Evolutionary conservation across 202 grass and related monocot genomes (phyloP).

Genomic region (Musa balbisiana): DNA sequence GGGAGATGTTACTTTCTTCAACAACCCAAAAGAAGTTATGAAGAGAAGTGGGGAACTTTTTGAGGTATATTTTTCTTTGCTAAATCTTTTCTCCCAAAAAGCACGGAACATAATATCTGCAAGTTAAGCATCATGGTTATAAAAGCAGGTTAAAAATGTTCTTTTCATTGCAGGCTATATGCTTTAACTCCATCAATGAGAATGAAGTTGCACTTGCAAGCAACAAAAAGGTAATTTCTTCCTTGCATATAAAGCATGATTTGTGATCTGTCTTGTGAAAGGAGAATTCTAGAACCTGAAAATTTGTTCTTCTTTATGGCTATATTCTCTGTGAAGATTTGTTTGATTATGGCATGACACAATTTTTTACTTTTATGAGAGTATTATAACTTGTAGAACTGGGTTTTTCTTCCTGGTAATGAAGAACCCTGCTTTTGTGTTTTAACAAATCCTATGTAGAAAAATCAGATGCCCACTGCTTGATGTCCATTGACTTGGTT

Average conservation of each 20-base stretch:
- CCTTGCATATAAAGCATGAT: slow-evolving; percentile 17
- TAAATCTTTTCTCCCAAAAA: not conserved
- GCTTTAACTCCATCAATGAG: slow-evolving; percentile 76
- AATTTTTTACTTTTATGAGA: not conserved
- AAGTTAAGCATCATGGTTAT: not conserved
- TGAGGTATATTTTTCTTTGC: slow-evolving; percentile 50
- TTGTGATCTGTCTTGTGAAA: not conserved
- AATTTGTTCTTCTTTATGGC: not conserved
- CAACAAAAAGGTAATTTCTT: slow-evolving; percentile 62
- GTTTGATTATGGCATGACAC: not conserved
- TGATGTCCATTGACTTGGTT: not conserved
- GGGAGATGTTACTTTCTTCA: slow-evolving; percentile 37
- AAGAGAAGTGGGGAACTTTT: slow-evolving; percentile 88
- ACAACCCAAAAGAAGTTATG: slow-evolving; percentile 62
- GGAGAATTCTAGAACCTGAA: not conserved
- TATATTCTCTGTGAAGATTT: not conserved
- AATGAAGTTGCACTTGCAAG: slow-evolving; percentile 74
- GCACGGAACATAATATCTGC: not conserved
- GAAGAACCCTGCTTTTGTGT: not conserved
- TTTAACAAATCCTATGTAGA: not conserved
- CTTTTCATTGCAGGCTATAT: slow-evolving; percentile 49
- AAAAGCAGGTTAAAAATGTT: slow-evolving; percentile 2
- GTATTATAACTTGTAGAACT: not conserved
- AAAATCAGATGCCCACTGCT: not conserved
- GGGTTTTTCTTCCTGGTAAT: not conserved